Conservation (phyloP, 1,284 basidiomycete species). For the Melanopsichium pennsylvanicum region DNA sequence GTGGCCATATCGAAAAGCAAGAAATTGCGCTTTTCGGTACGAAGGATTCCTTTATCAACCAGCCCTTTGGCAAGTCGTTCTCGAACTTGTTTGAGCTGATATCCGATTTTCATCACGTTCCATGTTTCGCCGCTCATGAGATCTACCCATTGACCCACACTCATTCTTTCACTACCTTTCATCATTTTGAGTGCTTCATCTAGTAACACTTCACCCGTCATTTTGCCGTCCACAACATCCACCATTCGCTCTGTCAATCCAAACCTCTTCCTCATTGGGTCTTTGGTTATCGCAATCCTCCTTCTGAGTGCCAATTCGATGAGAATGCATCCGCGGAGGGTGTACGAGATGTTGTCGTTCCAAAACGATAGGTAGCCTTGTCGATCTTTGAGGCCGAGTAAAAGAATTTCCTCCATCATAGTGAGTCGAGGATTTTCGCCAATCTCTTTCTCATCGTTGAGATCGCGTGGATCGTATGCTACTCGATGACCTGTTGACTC, state of each 20-base stretch:
- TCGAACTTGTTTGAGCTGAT: slow-evolving; percentile 65
- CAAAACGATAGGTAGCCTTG: slow-evolving; percentile 69
- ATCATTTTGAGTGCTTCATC: slow-evolving; percentile 64
- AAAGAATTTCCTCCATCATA: slow-evolving; percentile 93
- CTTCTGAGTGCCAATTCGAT: slow-evolving; percentile 62
- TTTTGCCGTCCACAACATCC: slow-evolving; percentile 58
- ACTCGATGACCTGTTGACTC: slow-evolving; percentile 68
- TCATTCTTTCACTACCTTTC: slow-evolving; percentile 54
- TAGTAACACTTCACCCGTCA: slow-evolving; percentile 62
- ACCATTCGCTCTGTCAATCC: slow-evolving; percentile 50
- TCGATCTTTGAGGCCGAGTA: slow-evolving; percentile 89
- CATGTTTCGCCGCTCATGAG: slow-evolving; percentile 65
- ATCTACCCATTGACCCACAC: slow-evolving; percentile 62
- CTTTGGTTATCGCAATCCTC: slow-evolving; percentile 53
- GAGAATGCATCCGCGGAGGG: slow-evolving; percentile 62
- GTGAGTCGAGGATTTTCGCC: slow-evolving; percentile 83
- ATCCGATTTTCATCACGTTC: slow-evolving; percentile 64
- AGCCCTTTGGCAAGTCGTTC: slow-evolving; percentile 64
- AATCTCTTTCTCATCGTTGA: slow-evolving; percentile 79
- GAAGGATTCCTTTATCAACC: slow-evolving; percentile 64
- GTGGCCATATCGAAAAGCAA: slow-evolving; percentile 66
- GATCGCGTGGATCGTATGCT: slow-evolving; percentile 91
- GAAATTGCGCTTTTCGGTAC: slow-evolving; percentile 65
- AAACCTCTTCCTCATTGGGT: slow-evolving; percentile 44
- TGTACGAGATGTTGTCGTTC: slow-evolving; percentile 66